These are phyloP conservation scores for Pachyrhizus erosus DNA, from an alignment of 306 rosid genomes.

Conservation along the genomic window DNA sequence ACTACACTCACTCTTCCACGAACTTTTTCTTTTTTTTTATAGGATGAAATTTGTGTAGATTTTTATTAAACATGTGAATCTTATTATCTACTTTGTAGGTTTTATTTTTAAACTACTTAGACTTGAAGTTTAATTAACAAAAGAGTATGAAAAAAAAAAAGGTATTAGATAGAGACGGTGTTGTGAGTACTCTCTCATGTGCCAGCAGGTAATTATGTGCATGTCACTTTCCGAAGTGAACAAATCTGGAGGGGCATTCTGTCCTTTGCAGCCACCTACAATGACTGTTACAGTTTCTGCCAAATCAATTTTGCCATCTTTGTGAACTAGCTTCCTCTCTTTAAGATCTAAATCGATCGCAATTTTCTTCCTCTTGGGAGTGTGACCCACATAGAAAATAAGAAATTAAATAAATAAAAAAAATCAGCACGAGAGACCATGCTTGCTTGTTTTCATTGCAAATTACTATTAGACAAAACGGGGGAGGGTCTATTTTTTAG, in stretches of 20 bases:
- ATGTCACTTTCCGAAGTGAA: background rate
- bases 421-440: background rate
- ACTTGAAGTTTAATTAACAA: too few species aligned
- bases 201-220: too few species aligned
- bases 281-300: slow-evolving; percentile 2
- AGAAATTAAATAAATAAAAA: background rate
- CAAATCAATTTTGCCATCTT: slow-evolving; percentile 7
- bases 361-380: background rate
- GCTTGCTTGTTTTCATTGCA: background rate
- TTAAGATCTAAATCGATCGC: background rate
- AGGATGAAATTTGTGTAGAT: background rate
- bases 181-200: too few species aligned
- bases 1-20: background rate
- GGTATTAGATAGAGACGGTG: too few species aligned
- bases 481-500: background rate
- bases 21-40: too few species aligned
- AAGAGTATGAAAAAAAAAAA: too few species aligned
- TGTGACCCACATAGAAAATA: background rate
- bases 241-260: background rate
- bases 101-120: too few species aligned
- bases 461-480: background rate
- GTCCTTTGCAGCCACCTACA: background rate
- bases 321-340: background rate
- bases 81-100: background rate
- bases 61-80: background rate